These are phyloP conservation scores for Nemania sp. DNA, from an alignment of 2,329 filamentous ascomycete genomes.

Conservation along the genomic window DNA sequence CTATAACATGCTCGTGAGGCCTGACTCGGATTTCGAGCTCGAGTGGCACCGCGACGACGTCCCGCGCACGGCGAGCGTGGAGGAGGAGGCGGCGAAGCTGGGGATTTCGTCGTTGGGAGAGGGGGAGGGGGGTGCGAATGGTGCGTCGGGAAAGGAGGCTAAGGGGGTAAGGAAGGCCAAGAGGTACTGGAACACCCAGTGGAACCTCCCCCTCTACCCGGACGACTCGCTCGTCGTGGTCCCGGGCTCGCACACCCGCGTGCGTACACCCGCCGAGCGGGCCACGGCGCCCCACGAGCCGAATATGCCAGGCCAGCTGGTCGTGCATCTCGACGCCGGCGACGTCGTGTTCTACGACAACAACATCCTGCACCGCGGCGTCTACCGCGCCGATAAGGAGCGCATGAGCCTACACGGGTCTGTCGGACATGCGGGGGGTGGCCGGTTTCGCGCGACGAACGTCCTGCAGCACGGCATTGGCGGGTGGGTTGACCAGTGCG, in stretches of 20 bases:
- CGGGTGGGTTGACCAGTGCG: conserved; percentile 70
- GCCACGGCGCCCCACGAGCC: conserved; percentile 73
- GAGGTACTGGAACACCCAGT: conserved; percentile 78
- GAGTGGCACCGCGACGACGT: conserved; percentile 91
- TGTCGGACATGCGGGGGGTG: conserved; percentile 71
- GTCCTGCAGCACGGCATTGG: conserved; percentile 81
- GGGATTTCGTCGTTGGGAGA: conserved; percentile 40
- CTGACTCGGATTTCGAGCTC: conserved; percentile 77
- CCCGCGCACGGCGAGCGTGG: conserved; percentile 69
- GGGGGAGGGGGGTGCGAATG: conserved; percentile 49
- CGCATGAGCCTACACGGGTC: conserved; percentile 79
- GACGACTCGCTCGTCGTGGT: conserved; percentile 81
- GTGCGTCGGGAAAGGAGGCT: conserved; percentile 54
- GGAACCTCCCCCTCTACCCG: conserved; percentile 81
- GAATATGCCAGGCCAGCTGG: conserved; percentile 70
- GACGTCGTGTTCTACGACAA: conserved; percentile 92
- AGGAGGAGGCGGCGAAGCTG: conserved; percentile 75
- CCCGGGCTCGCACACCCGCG: conserved; percentile 78
- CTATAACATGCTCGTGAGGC: conserved; percentile 85
- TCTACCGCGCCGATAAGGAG: conserved; percentile 70
- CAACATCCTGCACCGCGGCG: conserved; percentile 83
- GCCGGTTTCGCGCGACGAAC: conserved; percentile 71
- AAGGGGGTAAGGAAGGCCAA: conserved; percentile 15
- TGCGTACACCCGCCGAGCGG: conserved; percentile 77
- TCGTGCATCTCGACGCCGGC: conserved; percentile 76